phyloP scores from a whole-genome alignment of 345 rosid genomes.

The Arabis alpina region DNA sequence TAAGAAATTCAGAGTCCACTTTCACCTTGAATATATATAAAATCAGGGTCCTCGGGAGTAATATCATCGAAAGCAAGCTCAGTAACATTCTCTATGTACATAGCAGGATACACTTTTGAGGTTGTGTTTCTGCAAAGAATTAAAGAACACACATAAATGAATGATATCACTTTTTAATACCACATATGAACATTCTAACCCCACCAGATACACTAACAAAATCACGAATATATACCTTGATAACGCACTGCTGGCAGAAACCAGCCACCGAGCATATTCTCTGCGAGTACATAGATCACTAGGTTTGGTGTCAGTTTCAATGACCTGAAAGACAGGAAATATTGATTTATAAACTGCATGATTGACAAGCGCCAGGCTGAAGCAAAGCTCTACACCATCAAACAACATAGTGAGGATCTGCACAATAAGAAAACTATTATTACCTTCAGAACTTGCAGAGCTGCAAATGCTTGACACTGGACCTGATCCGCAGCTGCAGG shows the following conservation, averaged over 20 bases:
- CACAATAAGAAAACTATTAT: slow-evolving; percentile 32
- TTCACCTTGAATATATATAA: slow-evolving; percentile 91
- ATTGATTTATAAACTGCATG: slow-evolving; percentile 26
- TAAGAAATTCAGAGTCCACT: slow-evolving; percentile 7
- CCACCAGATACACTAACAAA: slow-evolving; percentile 27
- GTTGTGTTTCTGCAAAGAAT: slow-evolving; percentile 60
- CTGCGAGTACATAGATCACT: slow-evolving; percentile 86
- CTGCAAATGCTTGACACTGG: slow-evolving; percentile 86
- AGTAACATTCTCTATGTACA: slow-evolving; percentile 87
- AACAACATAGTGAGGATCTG: slow-evolving; percentile 15
- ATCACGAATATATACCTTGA: slow-evolving; percentile 61
- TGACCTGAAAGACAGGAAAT: slow-evolving; percentile 57
- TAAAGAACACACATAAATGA: slow-evolving; percentile 5
- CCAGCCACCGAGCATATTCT: slow-evolving; percentile 94
- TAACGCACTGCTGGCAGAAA: slow-evolving; percentile 78
- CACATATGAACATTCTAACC: slow-evolving; percentile 24
- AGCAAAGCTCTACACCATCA: slow-evolving; percentile 26
- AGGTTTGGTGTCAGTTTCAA: slow-evolving; percentile 76
- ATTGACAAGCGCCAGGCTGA: slow-evolving; percentile 7
- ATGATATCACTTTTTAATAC: slow-evolving; percentile 1
- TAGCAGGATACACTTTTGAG: slow-evolving; percentile 96
- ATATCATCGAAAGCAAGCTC: slow-evolving; percentile 93
- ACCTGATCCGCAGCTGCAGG: slow-evolving; percentile 83
- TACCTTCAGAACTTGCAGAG: slow-evolving; percentile 92
- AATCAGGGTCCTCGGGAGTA: slow-evolving; percentile 88